Evolutionary conservation across 352 stramenopile genomes (phyloP).

Genomic region (Globisporangium nodosum): DNA sequence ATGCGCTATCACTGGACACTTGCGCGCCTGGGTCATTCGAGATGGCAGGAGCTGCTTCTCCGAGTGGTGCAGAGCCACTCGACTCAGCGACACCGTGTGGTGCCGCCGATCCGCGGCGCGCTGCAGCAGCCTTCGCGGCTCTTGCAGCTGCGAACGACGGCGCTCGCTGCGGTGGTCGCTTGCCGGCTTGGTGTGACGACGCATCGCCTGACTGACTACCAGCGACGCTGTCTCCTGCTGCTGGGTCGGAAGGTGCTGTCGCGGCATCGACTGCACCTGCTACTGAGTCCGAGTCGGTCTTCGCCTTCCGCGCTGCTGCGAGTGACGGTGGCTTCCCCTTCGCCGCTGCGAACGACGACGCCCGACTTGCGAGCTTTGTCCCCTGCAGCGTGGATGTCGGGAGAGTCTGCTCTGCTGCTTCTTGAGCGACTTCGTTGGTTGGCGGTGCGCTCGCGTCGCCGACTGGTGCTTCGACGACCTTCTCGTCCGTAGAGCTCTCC

Average conservation of each 20-base stretch:
- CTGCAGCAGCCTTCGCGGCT: conserved; percentile 16
- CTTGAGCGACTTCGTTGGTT: background rate
- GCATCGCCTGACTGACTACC: background rate
- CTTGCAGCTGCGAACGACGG: conserved; percentile 27
- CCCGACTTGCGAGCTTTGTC: conserved; percentile 7
- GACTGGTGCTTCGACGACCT: background rate
- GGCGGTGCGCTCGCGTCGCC: background rate
- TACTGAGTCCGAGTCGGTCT: conserved; percentile 12
- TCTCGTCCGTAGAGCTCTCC: background rate
- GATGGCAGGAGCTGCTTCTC: background rate
- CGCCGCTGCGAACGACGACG: conserved; percentile 19
- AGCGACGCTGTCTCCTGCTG: background rate
- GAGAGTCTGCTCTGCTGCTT: background rate
- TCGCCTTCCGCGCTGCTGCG: conserved; percentile 16
- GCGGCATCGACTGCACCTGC: conserved; percentile 9
- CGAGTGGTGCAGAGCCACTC: background rate
- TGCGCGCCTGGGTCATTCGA: background rate
- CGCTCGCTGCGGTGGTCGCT: conserved; percentile 5
- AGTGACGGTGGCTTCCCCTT: conserved; percentile 8
- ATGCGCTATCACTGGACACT: background rate
- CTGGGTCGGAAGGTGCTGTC: background rate
- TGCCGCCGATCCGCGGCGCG: background rate
- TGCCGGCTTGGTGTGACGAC: background rate
- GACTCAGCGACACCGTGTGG: background rate
- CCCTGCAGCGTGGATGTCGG: background rate